Conservation (phyloP, 2,329 filamentous ascomycete genomes). For the Pestalotiopsis sp. region DNA sequence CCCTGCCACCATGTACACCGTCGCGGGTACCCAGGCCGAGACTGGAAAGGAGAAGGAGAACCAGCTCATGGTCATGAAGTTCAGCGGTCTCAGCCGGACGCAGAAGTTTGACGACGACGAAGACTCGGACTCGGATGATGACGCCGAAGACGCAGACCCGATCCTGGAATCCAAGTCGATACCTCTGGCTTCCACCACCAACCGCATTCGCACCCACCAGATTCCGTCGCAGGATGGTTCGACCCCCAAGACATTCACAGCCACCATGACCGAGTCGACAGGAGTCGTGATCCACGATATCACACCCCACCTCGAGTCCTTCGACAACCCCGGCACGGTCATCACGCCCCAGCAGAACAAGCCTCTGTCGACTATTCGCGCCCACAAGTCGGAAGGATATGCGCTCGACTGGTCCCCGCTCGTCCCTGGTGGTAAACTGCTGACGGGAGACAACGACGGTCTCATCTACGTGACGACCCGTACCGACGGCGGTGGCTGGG, state of each 20-base stretch:
- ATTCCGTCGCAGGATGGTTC: constrained; percentile 70
- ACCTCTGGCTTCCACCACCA: constrained; percentile 84
- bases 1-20: constrained; percentile 92
- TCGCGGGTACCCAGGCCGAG: constrained; percentile 93
- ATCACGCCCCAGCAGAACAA: constrained; percentile 85
- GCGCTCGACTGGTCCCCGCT: constrained; percentile 95
- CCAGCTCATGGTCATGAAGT: constrained; percentile 93
- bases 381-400: constrained; percentile 93
- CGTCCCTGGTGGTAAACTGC: constrained; percentile 78
- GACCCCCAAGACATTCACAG: constrained; percentile 81
- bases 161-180: constrained; percentile 93
- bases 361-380: constrained; percentile 82
- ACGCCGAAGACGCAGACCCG: constrained; percentile 80
- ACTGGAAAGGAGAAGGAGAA: constrained; percentile 78
- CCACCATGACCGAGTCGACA: constrained; percentile 88
- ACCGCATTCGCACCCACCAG: constrained; percentile 89
- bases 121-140: constrained; percentile 69
- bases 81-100: constrained; percentile 89
- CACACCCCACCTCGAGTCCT: constrained; percentile 83
- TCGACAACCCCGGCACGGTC: constrained; percentile 84
- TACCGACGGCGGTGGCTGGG: constrained; percentile 86
- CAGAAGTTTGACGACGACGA: constrained; percentile 72
- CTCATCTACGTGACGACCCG: constrained; percentile 87
- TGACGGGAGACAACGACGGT: constrained; percentile 91
- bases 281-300: constrained; percentile 94